phyloP scores from a whole-genome alignment of 164 flowering plant genomes.

The Paratinospora sagittata region DNA sequence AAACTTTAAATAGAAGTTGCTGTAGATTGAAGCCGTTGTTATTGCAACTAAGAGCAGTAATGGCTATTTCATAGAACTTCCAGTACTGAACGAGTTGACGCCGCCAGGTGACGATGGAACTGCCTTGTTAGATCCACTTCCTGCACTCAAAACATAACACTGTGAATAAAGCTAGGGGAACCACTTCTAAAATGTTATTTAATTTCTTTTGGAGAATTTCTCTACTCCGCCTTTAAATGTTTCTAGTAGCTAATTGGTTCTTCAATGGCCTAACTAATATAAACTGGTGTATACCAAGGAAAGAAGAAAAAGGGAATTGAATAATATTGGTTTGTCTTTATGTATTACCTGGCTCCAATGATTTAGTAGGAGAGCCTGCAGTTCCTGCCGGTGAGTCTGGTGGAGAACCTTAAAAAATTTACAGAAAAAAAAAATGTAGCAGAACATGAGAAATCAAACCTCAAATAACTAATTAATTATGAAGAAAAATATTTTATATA shows the following conservation, averaged over 20 bases:
- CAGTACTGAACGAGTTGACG: conserved; percentile 33
- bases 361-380: conserved; percentile 31
- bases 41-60: conserved; percentile 26
- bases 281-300: too few species aligned
- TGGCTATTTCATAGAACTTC: conserved; percentile 35
- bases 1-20: conserved; percentile 5
- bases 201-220: too few species aligned
- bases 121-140: conserved; percentile 38
- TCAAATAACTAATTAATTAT: background rate
- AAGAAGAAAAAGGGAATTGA: too few species aligned
- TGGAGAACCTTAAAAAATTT: conserved; percentile 42
- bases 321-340: too few species aligned
- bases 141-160: conserved; percentile 23
- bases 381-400: too few species aligned
- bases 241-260: too few species aligned
- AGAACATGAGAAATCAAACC: background rate
- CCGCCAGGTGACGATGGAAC: conserved; percentile 29
- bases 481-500: too few species aligned
- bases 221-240: too few species aligned
- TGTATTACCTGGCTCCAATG: conserved; percentile 40
- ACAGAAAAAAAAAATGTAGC: background rate
- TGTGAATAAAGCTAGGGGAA: too few species aligned
- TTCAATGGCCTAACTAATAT: too few species aligned
- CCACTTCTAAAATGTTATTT: too few species aligned
- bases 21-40: conserved; percentile 33